Base-by-base conservation (phyloP, 2,329 filamentous ascomycete species). In the Aureobasidium mangrovei region DNA sequence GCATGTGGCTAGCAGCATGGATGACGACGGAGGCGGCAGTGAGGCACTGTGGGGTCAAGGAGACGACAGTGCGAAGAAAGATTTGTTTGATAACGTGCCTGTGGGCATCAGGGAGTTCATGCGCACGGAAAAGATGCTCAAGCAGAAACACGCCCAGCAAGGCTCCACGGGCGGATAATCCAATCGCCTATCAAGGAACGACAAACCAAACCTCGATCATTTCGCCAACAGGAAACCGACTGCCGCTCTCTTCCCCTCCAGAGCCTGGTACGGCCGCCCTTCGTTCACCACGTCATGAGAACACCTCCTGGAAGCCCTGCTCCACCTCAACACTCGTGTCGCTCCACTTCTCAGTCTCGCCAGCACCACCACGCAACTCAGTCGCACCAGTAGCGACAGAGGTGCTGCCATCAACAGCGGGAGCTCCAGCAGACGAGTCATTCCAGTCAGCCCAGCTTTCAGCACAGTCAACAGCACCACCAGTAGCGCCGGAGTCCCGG, bases 91-190 rank as follows among this genome's bases (percentile, higher is more conserved):
- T 47, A 82, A 81, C 60, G 83, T 98, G 51, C 91, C 93, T 0
- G 87, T 97, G 7, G 93, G 91, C 0, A 96, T 98, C 60, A 77
- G 88, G 58, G 91, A 95, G 69, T 98, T 98, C 65, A 97, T 98
- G 91, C 89, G 86, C 74, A 90, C 85, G 57, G 93, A 98, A 74
- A 97, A 97, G 78, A 85, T 77, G 68, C 70, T 98, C 57, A 91
- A 88, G 70, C 77, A 87, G 69, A 49, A 40, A 40, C 46, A 31
- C 4, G 46, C 46, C 5, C 12, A 4, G 1, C 33, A 48, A 9
- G 33, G 12, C 4, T 38, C 35, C 1, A 39, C 38, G 31, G 45
- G 45, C 31, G 45, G 45, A 39, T 48, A 18, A 45, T 24, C 8
- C 2, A 7, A 31, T 12, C 7, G 6, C 18, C 36, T 18, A 18